Evolutionary conservation across 257 asterid species (phyloP).

Genomic region (Solanum tacnaense): DNA sequence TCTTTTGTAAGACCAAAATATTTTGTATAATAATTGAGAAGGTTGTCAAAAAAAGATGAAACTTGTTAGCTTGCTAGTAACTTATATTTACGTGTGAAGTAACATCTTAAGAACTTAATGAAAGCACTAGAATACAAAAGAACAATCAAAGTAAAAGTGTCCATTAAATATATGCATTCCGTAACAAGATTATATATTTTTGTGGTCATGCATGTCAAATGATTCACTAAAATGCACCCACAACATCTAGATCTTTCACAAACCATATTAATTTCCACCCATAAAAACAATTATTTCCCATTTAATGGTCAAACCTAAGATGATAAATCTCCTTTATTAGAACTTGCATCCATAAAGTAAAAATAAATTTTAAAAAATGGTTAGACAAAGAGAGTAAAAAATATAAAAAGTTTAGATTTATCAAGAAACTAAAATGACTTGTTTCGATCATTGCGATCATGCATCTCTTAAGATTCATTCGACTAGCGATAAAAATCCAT

Average conservation of each 20-base stretch:
- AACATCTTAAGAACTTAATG: not conserved
- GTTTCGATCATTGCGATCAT: not conserved
- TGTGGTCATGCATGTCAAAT: not conserved
- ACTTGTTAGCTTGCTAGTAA: not conserved
- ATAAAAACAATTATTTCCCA: not conserved
- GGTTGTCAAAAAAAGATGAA: not conserved
- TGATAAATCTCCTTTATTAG: not conserved
- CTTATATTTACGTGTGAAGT: not conserved
- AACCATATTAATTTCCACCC: not conserved
- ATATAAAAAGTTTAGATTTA: not conserved
- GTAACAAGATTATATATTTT: not conserved
- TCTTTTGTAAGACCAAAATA: too few relatives aligned
- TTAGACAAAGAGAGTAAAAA: not conserved
- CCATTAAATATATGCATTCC: not conserved
- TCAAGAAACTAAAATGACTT: not conserved
- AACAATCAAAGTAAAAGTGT: not conserved
- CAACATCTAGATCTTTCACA: not conserved
- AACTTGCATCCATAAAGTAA: too few relatives aligned
- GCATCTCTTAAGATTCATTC: too few relatives aligned
- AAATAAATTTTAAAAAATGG: not conserved
- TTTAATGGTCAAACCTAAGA: not conserved
- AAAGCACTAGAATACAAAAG: not conserved
- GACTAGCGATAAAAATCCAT: not conserved
- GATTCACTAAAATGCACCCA: not conserved
- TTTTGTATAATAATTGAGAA: not conserved